Percentiles rank a stretch among this genome's conserved stretches.
phyloP scores from a whole-genome alignment of 2,329 filamentous ascomycete genomes.

The Pseudogymnoascus sp. region DNA sequence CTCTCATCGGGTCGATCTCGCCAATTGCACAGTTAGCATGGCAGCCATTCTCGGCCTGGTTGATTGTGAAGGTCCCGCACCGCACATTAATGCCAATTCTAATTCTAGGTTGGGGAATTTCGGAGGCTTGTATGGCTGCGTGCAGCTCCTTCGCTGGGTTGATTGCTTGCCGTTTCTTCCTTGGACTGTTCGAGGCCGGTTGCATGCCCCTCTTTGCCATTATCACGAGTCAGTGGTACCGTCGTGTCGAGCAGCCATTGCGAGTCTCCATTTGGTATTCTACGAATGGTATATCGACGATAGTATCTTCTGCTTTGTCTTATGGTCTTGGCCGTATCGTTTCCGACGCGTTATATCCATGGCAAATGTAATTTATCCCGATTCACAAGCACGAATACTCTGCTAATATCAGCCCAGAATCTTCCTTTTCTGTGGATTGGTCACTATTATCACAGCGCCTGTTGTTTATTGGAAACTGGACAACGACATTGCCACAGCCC shows the following conservation, averaged over 20 bases:
- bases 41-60: conserved; percentile 34
- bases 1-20: conserved; percentile 41
- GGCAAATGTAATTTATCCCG: conserved; percentile 40
- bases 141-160: conserved; percentile 44
- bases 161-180: conserved; percentile 41
- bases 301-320: conserved; percentile 44
- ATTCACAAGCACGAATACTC: conserved; percentile 36
- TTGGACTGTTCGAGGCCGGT: conserved; percentile 47
- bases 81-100: conserved; percentile 45
- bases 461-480: conserved; percentile 54
- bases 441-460: conserved; percentile 43
- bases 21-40: conserved; percentile 40
- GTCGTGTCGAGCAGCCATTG: conserved; percentile 48
- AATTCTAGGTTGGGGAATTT: conserved; percentile 28
- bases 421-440: conserved; percentile 43
- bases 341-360: conserved; percentile 50
- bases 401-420: conserved; percentile 14
- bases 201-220: conserved; percentile 48
- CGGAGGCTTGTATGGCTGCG: conserved; percentile 41
- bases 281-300: conserved; percentile 44
- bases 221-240: conserved; percentile 50
- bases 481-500: conserved; percentile 46
- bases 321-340: conserved; percentile 50
- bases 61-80: conserved; percentile 46
- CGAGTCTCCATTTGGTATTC: conserved; percentile 55